phyloP scores from a whole-genome alignment of 192 early-diverging fungal species.

The Backusella psychrophila region DNA sequence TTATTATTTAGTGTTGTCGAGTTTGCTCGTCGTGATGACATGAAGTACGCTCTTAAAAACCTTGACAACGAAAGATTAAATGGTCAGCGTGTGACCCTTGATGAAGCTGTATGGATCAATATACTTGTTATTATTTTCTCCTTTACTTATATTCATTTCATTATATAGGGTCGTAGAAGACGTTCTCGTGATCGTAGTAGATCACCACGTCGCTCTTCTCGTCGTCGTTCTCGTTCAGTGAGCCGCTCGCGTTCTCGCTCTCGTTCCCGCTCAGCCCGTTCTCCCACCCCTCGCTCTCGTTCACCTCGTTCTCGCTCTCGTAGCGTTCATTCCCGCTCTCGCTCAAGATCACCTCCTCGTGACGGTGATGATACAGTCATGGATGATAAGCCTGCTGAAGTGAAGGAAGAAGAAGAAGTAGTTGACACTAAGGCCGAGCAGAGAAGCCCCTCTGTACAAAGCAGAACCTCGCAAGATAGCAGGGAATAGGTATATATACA shows the following conservation, averaged over 20 bases:
- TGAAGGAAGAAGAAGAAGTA: slow-evolving; percentile 2
- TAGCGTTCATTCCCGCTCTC: slow-evolving; percentile 46
- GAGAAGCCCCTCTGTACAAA: background rate
- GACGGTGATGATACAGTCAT: slow-evolving; percentile 1
- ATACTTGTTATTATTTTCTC: background rate
- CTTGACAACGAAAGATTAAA: slow-evolving; percentile 76
- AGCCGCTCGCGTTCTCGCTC: slow-evolving; percentile 38
- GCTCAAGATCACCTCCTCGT: slow-evolving; percentile 35
- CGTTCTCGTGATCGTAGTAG: slow-evolving; percentile 8
- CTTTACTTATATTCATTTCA: background rate
- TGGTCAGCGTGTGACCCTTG: slow-evolving; percentile 66
- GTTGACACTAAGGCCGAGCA: background rate
- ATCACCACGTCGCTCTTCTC: slow-evolving; percentile 47
- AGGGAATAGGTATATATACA: background rate
- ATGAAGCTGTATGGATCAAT: slow-evolving; percentile 51
- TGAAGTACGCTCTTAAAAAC: slow-evolving; percentile 82
- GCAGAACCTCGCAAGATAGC: background rate
- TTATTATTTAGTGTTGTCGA: slow-evolving; percentile 76
- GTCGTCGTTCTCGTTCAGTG: slow-evolving; percentile 22
- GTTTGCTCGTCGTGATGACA: slow-evolving; percentile 76
- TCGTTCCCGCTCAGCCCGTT: slow-evolving; percentile 34
- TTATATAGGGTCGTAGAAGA: slow-evolving; percentile 9
- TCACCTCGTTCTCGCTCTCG: slow-evolving; percentile 48
- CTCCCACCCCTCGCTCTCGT: slow-evolving; percentile 17
- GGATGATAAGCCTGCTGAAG: background rate